A percentile compares a stretch with the other conserved stretches of the same genome.
phyloP scores from a whole-genome alignment of 2,329 filamentous ascomycete genomes.

The Clonostachys rosea region DNA sequence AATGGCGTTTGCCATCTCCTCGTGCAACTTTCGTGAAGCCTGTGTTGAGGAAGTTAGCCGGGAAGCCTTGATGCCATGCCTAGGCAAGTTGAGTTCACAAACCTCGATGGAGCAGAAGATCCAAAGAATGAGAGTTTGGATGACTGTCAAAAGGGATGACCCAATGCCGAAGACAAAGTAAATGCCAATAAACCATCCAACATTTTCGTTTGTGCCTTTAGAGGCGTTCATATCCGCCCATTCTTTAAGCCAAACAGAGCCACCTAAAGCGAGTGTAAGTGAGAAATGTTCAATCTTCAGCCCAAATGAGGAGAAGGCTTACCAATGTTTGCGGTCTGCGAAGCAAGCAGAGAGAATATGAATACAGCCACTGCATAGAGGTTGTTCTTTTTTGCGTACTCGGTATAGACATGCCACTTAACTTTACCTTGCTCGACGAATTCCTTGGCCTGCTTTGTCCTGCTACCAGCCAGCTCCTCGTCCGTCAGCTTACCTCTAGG shows the following conservation, averaged over 20 bases:
- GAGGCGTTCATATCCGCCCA: conserved; percentile 81
- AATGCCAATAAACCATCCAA: conserved; percentile 89
- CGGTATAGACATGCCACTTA: conserved; percentile 87
- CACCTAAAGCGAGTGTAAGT: conserved; percentile 39
- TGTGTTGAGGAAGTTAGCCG: conserved; percentile 21
- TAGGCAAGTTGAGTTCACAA: conserved; percentile 13
- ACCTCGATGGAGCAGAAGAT: conserved; percentile 99
- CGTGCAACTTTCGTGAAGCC: conserved; percentile 93
- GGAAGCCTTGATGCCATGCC: background rate
- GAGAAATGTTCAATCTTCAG: background rate
- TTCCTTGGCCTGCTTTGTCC: conserved; percentile 84
- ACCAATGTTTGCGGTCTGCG: conserved; percentile 80
- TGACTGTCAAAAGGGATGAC: conserved; percentile 75
- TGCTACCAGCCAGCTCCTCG: conserved; percentile 70
- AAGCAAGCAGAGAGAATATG: conserved; percentile 67
- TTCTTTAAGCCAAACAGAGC: conserved; percentile 87
- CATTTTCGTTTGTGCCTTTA: conserved; percentile 63
- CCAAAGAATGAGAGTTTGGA: conserved; percentile 94
- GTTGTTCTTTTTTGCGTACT: conserved; percentile 95
- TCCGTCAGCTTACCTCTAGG: conserved; percentile 80
- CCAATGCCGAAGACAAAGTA: conserved; percentile 95
- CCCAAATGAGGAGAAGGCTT: conserved; percentile 20
- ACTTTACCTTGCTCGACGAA: conserved; percentile 93
- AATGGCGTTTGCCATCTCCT: conserved; percentile 94
- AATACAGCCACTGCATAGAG: conserved; percentile 79